Conservation (phyloP, 306 rosid genomes). For the Cucurbita argyrosperma region DNA sequence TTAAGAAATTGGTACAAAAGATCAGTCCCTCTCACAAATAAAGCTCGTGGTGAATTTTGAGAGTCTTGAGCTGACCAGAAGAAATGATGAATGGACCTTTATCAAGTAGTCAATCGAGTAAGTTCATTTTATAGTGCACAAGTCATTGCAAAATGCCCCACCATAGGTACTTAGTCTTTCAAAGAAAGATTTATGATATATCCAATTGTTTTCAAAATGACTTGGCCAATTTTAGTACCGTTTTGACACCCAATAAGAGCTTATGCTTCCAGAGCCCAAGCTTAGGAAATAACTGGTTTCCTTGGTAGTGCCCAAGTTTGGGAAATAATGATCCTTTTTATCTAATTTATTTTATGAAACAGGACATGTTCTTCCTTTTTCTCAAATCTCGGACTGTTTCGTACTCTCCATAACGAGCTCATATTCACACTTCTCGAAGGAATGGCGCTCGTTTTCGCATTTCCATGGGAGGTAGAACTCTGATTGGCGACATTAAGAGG, state of each 20-base stretch:
- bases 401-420: constrained; percentile 82
- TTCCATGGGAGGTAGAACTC: constrained; percentile 90
- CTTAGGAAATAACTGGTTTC: not conserved
- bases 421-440: constrained; percentile 83
- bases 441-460: constrained; percentile 69
- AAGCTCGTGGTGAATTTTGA: not conserved
- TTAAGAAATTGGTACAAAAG: too few species aligned
- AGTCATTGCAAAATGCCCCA: not conserved
- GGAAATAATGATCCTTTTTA: not conserved
- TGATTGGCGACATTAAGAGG: constrained; percentile 88
- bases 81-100: not conserved
- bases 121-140: not conserved
- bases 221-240: too few species aligned
- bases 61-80: not conserved
- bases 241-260: not conserved
- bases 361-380: not conserved
- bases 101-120: not conserved
- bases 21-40: not conserved
- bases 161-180: not conserved
- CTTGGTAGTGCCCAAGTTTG: not conserved
- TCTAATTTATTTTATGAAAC: not conserved
- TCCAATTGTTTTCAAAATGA: not conserved
- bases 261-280: not conserved
- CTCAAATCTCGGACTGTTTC: not conserved
- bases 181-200: not conserved